phyloP scores from a whole-genome alignment of 129 eudicot species.

The Flaveria robusta region DNA sequence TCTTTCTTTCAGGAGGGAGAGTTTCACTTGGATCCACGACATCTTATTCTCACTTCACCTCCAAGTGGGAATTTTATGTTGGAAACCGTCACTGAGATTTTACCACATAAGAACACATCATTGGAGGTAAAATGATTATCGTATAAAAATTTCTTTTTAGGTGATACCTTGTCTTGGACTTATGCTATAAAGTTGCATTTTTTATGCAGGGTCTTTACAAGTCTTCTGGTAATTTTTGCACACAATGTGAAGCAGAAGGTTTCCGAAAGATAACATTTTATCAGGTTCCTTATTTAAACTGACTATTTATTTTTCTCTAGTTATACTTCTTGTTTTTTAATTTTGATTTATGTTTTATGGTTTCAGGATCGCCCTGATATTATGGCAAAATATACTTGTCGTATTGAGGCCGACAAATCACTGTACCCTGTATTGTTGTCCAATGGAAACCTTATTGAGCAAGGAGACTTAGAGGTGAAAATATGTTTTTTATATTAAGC shows the following conservation, averaged over 20 bases:
- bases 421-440: conserved; percentile 83
- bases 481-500: neutral
- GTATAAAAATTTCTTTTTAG: neutral
- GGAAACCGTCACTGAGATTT: conserved; percentile 75
- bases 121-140: conserved; percentile 58
- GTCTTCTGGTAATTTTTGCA: conserved; percentile 96
- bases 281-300: conserved; percentile 55
- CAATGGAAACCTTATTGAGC: conserved; percentile 88
- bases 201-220: conserved; percentile 85
- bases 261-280: conserved; percentile 89
- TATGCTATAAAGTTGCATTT: conserved; percentile 10
- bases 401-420: conserved; percentile 87
- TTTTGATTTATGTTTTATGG: neutral
- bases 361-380: conserved; percentile 96
- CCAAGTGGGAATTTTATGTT: conserved; percentile 71
- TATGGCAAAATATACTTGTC: conserved; percentile 95
- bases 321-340: conserved; percentile 15
- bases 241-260: conserved; percentile 99
- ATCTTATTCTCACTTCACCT: conserved; percentile 61
- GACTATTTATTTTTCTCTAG: neutral
- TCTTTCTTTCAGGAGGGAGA: conserved; percentile 59
- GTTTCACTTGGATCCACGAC: conserved; percentile 61
- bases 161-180: neutral
- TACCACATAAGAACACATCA: conserved; percentile 84
- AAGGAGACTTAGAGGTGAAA: conserved; percentile 87